Base-by-base conservation (phyloP, 306 rosid genomes). In the Oxytropis ochrocephala region DNA sequence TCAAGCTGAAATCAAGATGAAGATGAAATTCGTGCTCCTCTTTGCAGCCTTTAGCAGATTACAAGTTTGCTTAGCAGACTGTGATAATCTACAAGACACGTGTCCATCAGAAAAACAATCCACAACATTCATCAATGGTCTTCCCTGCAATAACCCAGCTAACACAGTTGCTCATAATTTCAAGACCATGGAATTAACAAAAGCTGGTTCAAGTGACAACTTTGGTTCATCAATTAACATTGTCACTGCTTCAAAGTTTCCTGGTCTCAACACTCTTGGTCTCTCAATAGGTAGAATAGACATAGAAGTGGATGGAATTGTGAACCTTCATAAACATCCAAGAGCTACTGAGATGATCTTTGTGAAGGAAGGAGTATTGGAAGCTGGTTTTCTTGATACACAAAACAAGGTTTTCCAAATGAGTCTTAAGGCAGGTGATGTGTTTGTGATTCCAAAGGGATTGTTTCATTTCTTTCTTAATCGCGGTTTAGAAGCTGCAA, bases 241-340 rank as follows among this genome's bases (percentile, higher is more conserved):
- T 7, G 89, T 79, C 35, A 82, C 80, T 0, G 92, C 95, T 33
- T 72, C 84, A 3, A 86, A 80, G 3, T 88, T 84, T 35, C 67
- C 89, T 4, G 98, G 98, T 10, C 78, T 90, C 5, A 90, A 90
- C 78, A 85, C 96, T 0, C 82, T 92, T 1, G 86, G 96, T 58
- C 85, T 92, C 67, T 80, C 98, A 2, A 58, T 88, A 50, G 82
- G 87, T 0, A 77, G 96, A 82, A 75, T 71, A 7, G 96, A 92
- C 59, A 5, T 92, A 2, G 81, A 80, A 7, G 27, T 51, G 0
- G 89, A 81, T 19, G 98, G 96, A 8, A 3, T 80, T 36, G 77
- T 82, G 21, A 11, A 47, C 67, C 78, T 76, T 24, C 94, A 91
- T 67, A 82, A 84, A 18, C 91, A 91, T 60, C 97, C 97, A 7